Evolutionary conservation across 306 rosid genomes (phyloP).

Genomic region (Cucurbita maxima): DNA sequence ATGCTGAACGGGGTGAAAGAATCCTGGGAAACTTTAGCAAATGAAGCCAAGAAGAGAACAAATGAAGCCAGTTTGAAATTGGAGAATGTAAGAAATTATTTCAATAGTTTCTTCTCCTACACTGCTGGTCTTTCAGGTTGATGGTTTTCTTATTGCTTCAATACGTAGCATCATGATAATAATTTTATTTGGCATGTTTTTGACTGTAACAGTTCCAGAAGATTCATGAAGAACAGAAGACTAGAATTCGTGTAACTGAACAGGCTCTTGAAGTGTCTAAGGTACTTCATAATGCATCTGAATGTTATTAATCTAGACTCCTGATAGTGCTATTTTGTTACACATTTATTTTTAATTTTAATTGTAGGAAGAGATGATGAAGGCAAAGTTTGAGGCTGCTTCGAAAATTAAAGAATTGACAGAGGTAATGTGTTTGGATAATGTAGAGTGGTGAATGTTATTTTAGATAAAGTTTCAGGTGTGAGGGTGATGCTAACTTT

Average conservation of each 20-base stretch:
- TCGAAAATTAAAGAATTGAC: slow-evolving; percentile 39
- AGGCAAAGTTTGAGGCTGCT: slow-evolving; percentile 70
- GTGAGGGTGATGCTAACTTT: slow-evolving; percentile 14
- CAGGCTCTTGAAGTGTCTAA: slow-evolving; percentile 88
- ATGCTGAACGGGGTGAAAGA: slow-evolving; percentile 37
- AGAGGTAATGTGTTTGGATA: slow-evolving; percentile 37
- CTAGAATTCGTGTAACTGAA: slow-evolving; percentile 47
- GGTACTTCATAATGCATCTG: slow-evolving; percentile 32
- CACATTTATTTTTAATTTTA: neutral
- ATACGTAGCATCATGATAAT: neutral
- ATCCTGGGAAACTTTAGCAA: slow-evolving; percentile 45
- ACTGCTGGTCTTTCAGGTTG: neutral
- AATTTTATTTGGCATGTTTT: neutral
- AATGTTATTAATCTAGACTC: neutral
- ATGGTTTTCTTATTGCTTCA: neutral
- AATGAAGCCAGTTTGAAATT: slow-evolving; percentile 42
- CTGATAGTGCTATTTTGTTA: neutral
- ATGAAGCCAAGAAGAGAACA: slow-evolving; percentile 41
- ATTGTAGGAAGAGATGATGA: slow-evolving; percentile 73
- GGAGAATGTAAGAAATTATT: slow-evolving; percentile 37
- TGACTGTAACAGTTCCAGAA: slow-evolving; percentile 43
- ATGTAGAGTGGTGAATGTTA: slow-evolving; percentile 6
- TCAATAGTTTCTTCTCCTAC: neutral
- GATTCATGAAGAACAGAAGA: slow-evolving; percentile 58
- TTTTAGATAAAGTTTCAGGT: neutral